phyloP scores from a whole-genome alignment of 2,329 filamentous ascomycete genomes.

The Alternaria hordeiaustralica region DNA sequence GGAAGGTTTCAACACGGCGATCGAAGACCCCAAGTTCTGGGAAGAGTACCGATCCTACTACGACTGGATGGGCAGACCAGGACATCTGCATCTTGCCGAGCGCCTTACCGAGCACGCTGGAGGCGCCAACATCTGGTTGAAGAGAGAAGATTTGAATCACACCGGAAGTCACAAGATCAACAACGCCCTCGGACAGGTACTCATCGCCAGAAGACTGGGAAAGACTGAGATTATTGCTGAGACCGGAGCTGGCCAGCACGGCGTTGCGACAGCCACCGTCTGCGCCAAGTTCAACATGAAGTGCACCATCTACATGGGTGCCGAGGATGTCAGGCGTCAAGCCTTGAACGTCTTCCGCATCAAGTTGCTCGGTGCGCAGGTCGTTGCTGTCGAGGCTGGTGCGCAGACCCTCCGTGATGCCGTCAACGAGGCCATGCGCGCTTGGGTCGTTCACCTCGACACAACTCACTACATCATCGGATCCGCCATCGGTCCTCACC shows the following conservation, averaged over 20 bases:
- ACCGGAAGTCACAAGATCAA: constrained; percentile 99
- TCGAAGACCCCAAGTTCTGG: constrained; percentile 91
- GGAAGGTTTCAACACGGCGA: constrained; percentile 85
- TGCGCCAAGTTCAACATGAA: constrained; percentile 99
- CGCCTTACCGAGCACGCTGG: constrained; percentile 87
- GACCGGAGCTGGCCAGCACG: constrained; percentile 96
- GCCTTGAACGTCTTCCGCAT: constrained; percentile 98
- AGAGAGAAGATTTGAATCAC: constrained; percentile 97
- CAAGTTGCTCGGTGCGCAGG: constrained; percentile 90
- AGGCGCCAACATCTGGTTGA: constrained; percentile 96
- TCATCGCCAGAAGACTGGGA: constrained; percentile 82
- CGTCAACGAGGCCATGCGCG: constrained; percentile 92
- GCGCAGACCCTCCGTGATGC: constrained; percentile 69
- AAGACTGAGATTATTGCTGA: constrained; percentile 98
- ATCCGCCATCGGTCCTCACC: constrained; percentile 95
- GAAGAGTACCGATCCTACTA: constrained; percentile 96
- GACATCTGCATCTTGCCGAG: constrained; percentile 87
- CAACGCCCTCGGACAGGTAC: constrained; percentile 92
- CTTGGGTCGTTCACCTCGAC: constrained; percentile 91
- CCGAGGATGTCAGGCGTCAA: constrained; percentile 94
- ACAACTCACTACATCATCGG: constrained; percentile 99
- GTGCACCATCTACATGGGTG: constrained; percentile 98
- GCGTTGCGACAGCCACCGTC: constrained; percentile 95
- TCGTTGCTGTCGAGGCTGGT: constrained; percentile 91
- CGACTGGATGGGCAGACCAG: constrained; percentile 94